A percentile compares a stretch with the other conserved stretches of the same genome.
Conservation (phyloP, 2,329 filamentous ascomycete genomes). For the Dryadomyces sulphureus region DNA sequence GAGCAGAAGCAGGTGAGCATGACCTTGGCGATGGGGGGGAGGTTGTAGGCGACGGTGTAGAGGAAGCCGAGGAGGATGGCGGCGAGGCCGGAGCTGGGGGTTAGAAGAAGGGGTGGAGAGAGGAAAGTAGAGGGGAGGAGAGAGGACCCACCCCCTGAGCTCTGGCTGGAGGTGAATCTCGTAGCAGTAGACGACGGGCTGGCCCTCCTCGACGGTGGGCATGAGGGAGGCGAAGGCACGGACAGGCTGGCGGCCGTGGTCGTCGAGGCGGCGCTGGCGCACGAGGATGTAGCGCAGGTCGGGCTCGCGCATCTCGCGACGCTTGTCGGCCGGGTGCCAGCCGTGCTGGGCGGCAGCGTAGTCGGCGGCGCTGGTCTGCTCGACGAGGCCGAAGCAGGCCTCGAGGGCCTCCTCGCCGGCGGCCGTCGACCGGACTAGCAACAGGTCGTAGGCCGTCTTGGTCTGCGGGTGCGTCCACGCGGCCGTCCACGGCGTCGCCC, state of each 20-base stretch:
- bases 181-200: slow-evolving; percentile 61
- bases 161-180: slow-evolving; percentile 53
- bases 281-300: slow-evolving; percentile 58
- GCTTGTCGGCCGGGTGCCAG: slow-evolving; percentile 49
- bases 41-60: slow-evolving; percentile 34
- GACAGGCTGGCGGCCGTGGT: slow-evolving; percentile 15
- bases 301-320: slow-evolving; percentile 50
- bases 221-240: slow-evolving; percentile 51
- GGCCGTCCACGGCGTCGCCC: slow-evolving; percentile 13
- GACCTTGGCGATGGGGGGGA: slow-evolving; percentile 43
- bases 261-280: background rate
- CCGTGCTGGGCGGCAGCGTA: slow-evolving; percentile 48
- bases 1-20: slow-evolving; percentile 61
- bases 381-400: slow-evolving; percentile 41
- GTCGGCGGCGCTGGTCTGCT: slow-evolving; percentile 46
- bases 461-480: slow-evolving; percentile 38
- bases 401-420: slow-evolving; percentile 30
- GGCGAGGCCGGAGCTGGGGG: slow-evolving; percentile 45
- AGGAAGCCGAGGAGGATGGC: slow-evolving; percentile 41
- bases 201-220: slow-evolving; percentile 52
- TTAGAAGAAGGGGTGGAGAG: background rate
- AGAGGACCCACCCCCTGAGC: slow-evolving; percentile 33
- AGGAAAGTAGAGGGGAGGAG: too few species aligned
- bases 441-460: slow-evolving; percentile 24
- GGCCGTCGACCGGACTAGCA: slow-evolving; percentile 23